Conservation (phyloP, 306 rosid genomes). For the Glycine soja region DNA sequence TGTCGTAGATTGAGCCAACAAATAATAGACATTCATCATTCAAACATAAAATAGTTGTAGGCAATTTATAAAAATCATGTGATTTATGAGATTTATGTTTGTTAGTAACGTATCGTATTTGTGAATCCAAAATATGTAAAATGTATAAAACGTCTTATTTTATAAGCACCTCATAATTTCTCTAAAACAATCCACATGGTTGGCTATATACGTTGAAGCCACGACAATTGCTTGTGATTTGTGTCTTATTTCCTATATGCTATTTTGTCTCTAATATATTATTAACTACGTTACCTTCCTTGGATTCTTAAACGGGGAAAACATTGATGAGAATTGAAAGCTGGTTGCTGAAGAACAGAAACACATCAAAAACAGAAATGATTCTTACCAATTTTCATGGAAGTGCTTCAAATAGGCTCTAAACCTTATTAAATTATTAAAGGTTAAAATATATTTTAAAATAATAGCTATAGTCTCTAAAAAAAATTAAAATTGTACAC, state of each 20-base stretch:
- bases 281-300: not conserved
- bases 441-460: not conserved
- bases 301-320: conserved; percentile 17
- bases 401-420: not conserved
- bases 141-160: not conserved
- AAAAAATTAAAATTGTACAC: too few species aligned
- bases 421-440: not conserved
- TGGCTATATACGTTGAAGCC: not conserved
- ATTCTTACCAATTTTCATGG: not conserved
- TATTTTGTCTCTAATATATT: not conserved
- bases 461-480: too few species aligned
- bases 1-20: not conserved
- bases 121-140: not conserved
- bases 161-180: not conserved
- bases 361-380: conserved; percentile 14
- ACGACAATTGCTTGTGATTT: not conserved
- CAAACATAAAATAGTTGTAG: not conserved
- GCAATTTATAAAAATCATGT: too few species aligned
- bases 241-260: conserved; percentile 26
- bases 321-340: conserved; percentile 28
- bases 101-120: too few species aligned
- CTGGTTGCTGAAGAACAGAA: not conserved
- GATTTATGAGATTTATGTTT: not conserved
- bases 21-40: not conserved
- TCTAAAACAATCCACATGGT: not conserved